A percentile compares a stretch with the other conserved stretches of the same genome.
phyloP scores from a whole-genome alignment of 2,329 filamentous ascomycete species.

The Penicillium polonicum region DNA sequence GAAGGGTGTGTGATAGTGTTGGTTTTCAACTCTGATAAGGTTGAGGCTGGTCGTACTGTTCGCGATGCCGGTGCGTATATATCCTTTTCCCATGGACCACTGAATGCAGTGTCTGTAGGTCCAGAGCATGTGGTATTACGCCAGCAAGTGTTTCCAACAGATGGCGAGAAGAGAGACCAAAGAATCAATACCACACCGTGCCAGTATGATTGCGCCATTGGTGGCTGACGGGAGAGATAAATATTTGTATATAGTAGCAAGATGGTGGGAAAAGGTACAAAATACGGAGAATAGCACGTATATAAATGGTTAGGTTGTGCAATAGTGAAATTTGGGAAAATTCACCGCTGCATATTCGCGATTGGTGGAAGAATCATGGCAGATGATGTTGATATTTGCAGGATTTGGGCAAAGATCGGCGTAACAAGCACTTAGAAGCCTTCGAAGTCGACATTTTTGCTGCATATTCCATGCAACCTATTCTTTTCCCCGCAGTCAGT shows the following conservation, averaged over 20 bases:
- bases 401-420: conserved; percentile 13
- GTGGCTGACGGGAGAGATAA: background rate
- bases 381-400: background rate
- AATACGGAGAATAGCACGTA: background rate
- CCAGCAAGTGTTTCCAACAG: conserved; percentile 50
- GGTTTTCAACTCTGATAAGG: conserved; percentile 40
- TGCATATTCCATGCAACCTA: background rate
- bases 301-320: background rate
- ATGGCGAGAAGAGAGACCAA: conserved; percentile 15
- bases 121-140: conserved; percentile 54
- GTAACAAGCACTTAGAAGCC: conserved; percentile 13
- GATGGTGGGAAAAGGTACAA: background rate
- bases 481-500: conserved; percentile 12
- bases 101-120: conserved; percentile 52
- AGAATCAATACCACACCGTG: conserved; percentile 12
- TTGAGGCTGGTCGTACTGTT: conserved; percentile 48
- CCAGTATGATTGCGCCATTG: conserved; percentile 18
- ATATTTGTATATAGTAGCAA: background rate
- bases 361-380: conserved; percentile 19
- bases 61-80: conserved; percentile 57
- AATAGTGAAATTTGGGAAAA: background rate
- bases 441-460: background rate
- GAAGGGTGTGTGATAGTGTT: conserved; percentile 26
- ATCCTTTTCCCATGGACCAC: conserved; percentile 58
- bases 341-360: background rate